phyloP scores from a whole-genome alignment of 805 yeast genomes.

The Komagataella mondaviorum region DNA sequence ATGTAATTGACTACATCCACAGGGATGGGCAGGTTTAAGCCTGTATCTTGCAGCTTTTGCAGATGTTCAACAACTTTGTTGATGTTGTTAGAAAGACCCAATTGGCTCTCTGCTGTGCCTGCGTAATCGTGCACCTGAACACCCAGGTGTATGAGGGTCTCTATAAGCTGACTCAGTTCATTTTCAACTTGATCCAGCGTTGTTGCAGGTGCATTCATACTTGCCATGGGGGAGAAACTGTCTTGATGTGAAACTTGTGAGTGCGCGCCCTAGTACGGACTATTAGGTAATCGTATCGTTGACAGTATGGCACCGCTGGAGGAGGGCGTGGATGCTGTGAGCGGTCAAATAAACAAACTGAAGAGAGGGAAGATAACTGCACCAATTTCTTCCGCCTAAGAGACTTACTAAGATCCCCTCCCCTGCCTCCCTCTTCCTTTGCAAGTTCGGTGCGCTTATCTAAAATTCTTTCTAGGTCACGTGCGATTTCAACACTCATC shows the following conservation, averaged over 20 bases:
- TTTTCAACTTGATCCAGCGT: constrained; percentile 17
- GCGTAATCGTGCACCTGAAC: constrained; percentile 89
- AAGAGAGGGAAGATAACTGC: no score
- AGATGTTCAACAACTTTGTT: constrained; percentile 28
- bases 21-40: constrained; percentile 43
- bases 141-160: constrained; percentile 79
- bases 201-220: constrained; percentile 2
- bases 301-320: background rate
- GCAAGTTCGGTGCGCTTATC: no score
- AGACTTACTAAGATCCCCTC: no score
- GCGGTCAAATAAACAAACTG: no score
- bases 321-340: no score
- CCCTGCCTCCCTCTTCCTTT: no score
- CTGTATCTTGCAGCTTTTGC: constrained; percentile 15
- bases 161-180: constrained; percentile 43
- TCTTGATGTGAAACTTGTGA: constrained; percentile 4
- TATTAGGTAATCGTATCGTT: background rate
- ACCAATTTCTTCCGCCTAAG: no score
- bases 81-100: constrained; percentile 35
- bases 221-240: constrained; percentile 4
- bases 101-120: constrained; percentile 71
- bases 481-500: constrained; percentile 1
- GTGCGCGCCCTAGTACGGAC: background rate
- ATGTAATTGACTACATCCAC: constrained; percentile 81
- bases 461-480: background rate